phyloP scores from a whole-genome alignment of 2,329 filamentous ascomycete genomes.

The Aspergillus carbonarius region DNA sequence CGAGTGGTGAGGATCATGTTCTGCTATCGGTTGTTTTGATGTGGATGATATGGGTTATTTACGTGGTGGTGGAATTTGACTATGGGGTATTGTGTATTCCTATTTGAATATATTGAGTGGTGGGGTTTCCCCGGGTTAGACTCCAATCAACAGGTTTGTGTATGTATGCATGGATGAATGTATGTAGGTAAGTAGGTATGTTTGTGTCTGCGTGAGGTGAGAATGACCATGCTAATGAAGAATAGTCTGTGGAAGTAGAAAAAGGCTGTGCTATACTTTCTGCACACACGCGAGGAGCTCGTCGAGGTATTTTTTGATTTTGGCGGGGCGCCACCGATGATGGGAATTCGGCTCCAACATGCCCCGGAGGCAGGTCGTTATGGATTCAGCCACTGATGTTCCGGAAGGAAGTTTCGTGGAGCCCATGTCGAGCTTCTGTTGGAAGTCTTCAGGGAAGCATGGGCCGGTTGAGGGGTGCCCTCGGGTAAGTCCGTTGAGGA shows the following conservation, averaged over 20 bases:
- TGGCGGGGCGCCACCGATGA: conserved; percentile 38
- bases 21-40: too few species aligned
- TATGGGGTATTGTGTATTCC: too few species aligned
- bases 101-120: not conserved
- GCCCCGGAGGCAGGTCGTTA: conserved; percentile 40
- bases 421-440: conserved; percentile 37
- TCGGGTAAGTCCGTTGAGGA: conserved; percentile 42
- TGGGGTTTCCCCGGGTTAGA: not conserved
- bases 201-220: not conserved
- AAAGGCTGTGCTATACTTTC: not conserved
- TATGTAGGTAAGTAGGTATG: not conserved
- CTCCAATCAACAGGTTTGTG: not conserved
- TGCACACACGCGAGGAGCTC: conserved; percentile 25
- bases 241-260: too few species aligned
- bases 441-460: conserved; percentile 39
- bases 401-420: conserved; percentile 25
- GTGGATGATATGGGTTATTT: too few species aligned
- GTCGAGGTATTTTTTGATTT: conserved; percentile 37
- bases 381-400: conserved; percentile 29
- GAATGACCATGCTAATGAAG: too few species aligned
- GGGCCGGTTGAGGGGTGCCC: conserved; percentile 15
- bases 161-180: not conserved
- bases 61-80: too few species aligned
- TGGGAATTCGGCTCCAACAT: conserved; percentile 43
- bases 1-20: too few species aligned